These are phyloP conservation scores for Candida stauntonica DNA, from an alignment of 805 yeast genomes.

Conservation along the genomic window DNA sequence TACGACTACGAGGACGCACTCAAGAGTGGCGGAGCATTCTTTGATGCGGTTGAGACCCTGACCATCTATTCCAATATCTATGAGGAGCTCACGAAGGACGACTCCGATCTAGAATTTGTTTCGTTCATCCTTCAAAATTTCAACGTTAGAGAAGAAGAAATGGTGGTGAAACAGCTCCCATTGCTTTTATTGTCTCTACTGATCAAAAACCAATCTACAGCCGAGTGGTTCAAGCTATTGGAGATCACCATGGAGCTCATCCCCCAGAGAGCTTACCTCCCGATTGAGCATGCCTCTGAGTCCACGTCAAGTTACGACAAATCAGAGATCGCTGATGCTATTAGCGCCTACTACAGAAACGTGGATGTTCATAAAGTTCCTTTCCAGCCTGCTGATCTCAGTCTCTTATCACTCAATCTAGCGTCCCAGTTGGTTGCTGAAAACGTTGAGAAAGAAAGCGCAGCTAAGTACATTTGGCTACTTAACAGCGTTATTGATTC, in stretches of 20 bases:
- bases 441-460: constrained; percentile 19
- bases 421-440: constrained; percentile 26
- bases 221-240: constrained; percentile 37
- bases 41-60: constrained; percentile 81
- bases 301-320: constrained; percentile 10
- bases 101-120: constrained; percentile 43
- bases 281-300: constrained; percentile 40
- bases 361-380: constrained; percentile 33
- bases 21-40: constrained; percentile 60
- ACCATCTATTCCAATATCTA: constrained; percentile 70
- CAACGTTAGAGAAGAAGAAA: constrained; percentile 83
- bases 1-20: constrained; percentile 41
- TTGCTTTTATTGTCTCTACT: constrained; percentile 51
- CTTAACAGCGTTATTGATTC: constrained; percentile 37
- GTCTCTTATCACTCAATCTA: constrained; percentile 35
- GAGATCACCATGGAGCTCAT: constrained; percentile 45
- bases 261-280: constrained; percentile 61
- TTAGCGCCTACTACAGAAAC: constrained; percentile 33
- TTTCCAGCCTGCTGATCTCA: constrained; percentile 39
- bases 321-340: constrained; percentile 24
- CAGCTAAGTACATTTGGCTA: constrained; percentile 32
- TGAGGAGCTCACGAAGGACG: constrained; percentile 32
- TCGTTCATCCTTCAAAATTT: constrained; percentile 59
- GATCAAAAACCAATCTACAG: constrained; percentile 20
- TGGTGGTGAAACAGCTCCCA: constrained; percentile 73